These are phyloP conservation scores for Fusarium sacchari DNA, from an alignment of 2,329 filamentous ascomycete genomes.

Conservation along the genomic window DNA sequence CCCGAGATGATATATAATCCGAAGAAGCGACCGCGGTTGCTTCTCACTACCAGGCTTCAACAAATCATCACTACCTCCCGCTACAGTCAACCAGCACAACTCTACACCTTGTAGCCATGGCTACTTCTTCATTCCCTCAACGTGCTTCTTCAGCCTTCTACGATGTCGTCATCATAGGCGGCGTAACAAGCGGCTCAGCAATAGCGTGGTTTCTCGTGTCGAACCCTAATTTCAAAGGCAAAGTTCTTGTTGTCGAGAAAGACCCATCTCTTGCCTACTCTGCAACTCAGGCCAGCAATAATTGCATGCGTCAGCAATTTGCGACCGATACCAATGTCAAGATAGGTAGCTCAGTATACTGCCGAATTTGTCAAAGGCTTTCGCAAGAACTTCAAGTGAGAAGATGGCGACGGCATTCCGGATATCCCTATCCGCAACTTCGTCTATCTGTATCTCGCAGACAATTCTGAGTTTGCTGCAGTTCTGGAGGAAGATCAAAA, in stretches of 20 bases:
- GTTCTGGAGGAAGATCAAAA: constrained; percentile 8
- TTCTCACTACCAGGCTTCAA: not conserved
- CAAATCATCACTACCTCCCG: no score
- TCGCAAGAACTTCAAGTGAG: constrained; percentile 6
- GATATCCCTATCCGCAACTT: constrained; percentile 18
- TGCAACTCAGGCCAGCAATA: constrained; percentile 21
- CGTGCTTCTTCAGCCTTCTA: not conserved
- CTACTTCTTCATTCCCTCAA: not conserved
- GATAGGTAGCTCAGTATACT: constrained; percentile 17
- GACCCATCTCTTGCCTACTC: constrained; percentile 5
- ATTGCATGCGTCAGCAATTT: constrained; percentile 25
- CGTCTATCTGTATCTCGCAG: constrained; percentile 18
- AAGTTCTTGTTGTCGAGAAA: constrained; percentile 12
- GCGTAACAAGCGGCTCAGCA: constrained; percentile 21
- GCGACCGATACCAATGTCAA: constrained; percentile 18
- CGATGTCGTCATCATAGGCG: constrained; percentile 10
- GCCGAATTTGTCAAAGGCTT: constrained; percentile 15
- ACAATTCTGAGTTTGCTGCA: not conserved
- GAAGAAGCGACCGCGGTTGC: no score
- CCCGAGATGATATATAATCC: not conserved
- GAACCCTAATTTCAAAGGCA: constrained; percentile 14
- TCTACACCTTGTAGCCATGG: not conserved
- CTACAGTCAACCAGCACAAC: no score
- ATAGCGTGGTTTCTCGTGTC: constrained; percentile 19
- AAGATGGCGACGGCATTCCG: not conserved